These are phyloP conservation scores for Podila minutissima DNA, from an alignment of 192 early-diverging fungal genomes.

Conservation along the genomic window DNA sequence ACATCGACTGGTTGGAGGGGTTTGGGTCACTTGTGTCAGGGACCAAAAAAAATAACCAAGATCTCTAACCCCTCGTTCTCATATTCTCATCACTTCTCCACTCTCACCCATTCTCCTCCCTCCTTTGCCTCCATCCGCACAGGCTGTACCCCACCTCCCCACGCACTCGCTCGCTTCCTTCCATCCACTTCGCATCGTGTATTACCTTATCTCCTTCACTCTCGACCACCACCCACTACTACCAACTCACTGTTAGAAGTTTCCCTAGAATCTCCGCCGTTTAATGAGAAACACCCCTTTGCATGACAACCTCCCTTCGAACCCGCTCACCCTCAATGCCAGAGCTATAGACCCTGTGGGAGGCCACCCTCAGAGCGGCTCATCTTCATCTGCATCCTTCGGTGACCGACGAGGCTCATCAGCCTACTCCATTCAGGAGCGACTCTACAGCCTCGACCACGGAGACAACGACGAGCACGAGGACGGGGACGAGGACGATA, in stretches of 20 bases:
- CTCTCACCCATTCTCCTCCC: not conserved
- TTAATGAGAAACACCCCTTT: slow-evolving; percentile 47
- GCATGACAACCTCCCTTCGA: slow-evolving; percentile 37
- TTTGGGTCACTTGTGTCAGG: not conserved
- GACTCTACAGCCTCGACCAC: not conserved
- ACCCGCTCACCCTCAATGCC: slow-evolving; percentile 17
- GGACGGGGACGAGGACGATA: slow-evolving; percentile 10
- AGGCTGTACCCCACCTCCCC: not conserved
- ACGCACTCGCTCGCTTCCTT: not conserved
- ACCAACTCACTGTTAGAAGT: not conserved
- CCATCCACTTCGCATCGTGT: not conserved
- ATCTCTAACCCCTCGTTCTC: not conserved
- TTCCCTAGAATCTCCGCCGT: slow-evolving; percentile 6
- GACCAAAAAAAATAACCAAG: not conserved
- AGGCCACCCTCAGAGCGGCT: not conserved
- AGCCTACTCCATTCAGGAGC: not conserved
- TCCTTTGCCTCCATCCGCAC: not conserved
- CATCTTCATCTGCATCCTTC: slow-evolving; percentile 5
- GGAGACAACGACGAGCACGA: slow-evolving; percentile 5
- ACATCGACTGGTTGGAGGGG: not conserved
- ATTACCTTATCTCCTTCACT: no score
- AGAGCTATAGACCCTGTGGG: slow-evolving; percentile 33
- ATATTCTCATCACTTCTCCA: not conserved
- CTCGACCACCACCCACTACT: not conserved
- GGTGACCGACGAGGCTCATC: not conserved